Base-by-base conservation (phyloP, 2,329 filamentous ascomycete species). In the Alternaria consortialis region DNA sequence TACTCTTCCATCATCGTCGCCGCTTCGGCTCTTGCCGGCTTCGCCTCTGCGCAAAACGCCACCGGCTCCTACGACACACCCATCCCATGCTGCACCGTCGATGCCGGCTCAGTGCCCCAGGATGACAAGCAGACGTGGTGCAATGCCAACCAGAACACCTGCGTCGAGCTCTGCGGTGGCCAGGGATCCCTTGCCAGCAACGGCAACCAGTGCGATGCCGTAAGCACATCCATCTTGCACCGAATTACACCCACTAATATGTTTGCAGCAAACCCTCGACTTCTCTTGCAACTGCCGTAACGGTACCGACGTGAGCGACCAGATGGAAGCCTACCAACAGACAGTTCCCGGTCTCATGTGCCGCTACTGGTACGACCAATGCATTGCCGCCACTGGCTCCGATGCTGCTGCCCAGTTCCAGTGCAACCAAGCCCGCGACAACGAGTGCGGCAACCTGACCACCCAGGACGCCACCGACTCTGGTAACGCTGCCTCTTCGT, bases 281-380 rank as follows among this genome's bases (percentile, higher is more conserved):
- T 90, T 82, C 80, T 81, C 72, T 58, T 91, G 88, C 79, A 79
- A 80, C 52, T 91, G 88, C 81, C 48, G 54, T 65, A 85, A 88
- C 74, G 84, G 83, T 66, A 84, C 81, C 42, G 83, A 88, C 71
- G 82, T 88, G 68, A 55, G 42, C 32, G 37, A 48, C 17, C 47
- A 27, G 40, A 62, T 70, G 62, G 75, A 80, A 62, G 79, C 81
- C 68, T 91, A 88, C 79, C 68, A 77, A 55, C 79, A 86, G 76
- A 87, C 86, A 25, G 79, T 91, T 50, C 87, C 87, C 42, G 87
- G 82, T 77, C 88, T 82, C 76, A 82, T 87, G 76, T 90, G 88
- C 80, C 72, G 83, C 70, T 78, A 78, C 64, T 85, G 83, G 78
- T 86, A 77, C 71, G 67, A 63, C 39, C 64, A 77, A 58, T 84